Percentiles rank a stretch among this genome's conserved stretches.
These are phyloP conservation scores for Inonotus hispidus DNA, from an alignment of 1,284 basidiomycete genomes.

Conservation along the genomic window DNA sequence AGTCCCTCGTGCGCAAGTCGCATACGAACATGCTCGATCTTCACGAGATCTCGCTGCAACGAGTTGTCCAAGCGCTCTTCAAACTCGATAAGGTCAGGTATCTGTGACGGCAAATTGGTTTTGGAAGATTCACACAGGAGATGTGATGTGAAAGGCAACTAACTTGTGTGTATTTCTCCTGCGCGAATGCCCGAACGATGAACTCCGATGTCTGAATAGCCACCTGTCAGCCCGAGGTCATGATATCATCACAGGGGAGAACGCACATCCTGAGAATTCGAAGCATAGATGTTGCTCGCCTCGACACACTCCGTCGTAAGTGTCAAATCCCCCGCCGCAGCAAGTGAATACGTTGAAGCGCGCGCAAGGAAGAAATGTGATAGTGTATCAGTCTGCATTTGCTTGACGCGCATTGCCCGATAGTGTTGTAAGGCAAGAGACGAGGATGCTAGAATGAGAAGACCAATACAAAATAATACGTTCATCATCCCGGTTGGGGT, in stretches of 20 bases:
- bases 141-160: conserved; percentile 1
- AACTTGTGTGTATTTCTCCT: conserved; percentile 77
- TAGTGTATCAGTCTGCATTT: conserved; percentile 81
- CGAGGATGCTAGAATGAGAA: conserved; percentile 48
- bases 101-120: conserved; percentile 37
- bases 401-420: conserved; percentile 67
- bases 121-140: not conserved
- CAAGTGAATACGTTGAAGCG: conserved; percentile 73
- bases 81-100: conserved; percentile 76
- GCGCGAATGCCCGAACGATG: conserved; percentile 66
- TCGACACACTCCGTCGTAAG: conserved; percentile 69
- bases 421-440: conserved; percentile 72
- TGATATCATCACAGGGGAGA: not conserved
- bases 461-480: too few species aligned
- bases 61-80: conserved; percentile 76
- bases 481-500: not conserved
- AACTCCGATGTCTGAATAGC: conserved; percentile 66
- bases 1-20: conserved; percentile 63
- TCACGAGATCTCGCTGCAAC: conserved; percentile 70
- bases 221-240: not conserved
- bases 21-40: conserved; percentile 79
- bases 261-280: conserved; percentile 67
- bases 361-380: conserved; percentile 76
- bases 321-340: conserved; percentile 64
- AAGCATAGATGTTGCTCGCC: conserved; percentile 71